Evolutionary conservation across 129 eudicot species (phyloP).

Genomic region (Pittosporum tobira): DNA sequence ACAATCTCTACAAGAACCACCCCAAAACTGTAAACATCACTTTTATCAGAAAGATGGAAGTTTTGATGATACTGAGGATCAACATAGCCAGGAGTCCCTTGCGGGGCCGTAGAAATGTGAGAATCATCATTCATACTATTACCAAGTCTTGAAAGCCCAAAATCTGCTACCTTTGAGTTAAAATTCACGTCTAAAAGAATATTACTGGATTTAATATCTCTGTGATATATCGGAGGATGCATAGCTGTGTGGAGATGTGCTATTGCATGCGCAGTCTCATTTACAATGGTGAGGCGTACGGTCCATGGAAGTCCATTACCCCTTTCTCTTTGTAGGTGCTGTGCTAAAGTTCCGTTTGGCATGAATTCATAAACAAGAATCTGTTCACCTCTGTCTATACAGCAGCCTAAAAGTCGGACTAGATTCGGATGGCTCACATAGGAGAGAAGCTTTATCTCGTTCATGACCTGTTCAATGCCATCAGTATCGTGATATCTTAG

Average conservation of each 20-base stretch:
- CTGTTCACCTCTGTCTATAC: conserved; percentile 81
- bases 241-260: conserved; percentile 79
- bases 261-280: conserved; percentile 83
- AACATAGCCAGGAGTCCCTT: conserved; percentile 96
- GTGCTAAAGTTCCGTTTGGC: conserved; percentile 82
- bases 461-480: conserved; percentile 76
- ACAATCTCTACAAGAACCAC: conserved; percentile 90
- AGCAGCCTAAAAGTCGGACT: conserved; percentile 84
- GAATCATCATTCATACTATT: conserved; percentile 67
- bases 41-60: conserved; percentile 86
- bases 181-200: conserved; percentile 64
- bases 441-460: conserved; percentile 84
- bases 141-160: conserved; percentile 94
- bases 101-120: conserved; percentile 93
- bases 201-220: conserved; percentile 91
- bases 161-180: conserved; percentile 85
- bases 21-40: conserved; percentile 93
- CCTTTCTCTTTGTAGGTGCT: conserved; percentile 79
- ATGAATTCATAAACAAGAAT: conserved; percentile 86
- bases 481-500: conserved; percentile 53
- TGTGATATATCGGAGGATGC: conserved; percentile 84
- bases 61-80: conserved; percentile 96
- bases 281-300: conserved; percentile 60
- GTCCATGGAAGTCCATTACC: conserved; percentile 91
- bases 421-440: conserved; percentile 93